Evolutionary conservation across 805 yeast genomes (phyloP).

Genomic region (Wickerhamiella qilinensis): DNA sequence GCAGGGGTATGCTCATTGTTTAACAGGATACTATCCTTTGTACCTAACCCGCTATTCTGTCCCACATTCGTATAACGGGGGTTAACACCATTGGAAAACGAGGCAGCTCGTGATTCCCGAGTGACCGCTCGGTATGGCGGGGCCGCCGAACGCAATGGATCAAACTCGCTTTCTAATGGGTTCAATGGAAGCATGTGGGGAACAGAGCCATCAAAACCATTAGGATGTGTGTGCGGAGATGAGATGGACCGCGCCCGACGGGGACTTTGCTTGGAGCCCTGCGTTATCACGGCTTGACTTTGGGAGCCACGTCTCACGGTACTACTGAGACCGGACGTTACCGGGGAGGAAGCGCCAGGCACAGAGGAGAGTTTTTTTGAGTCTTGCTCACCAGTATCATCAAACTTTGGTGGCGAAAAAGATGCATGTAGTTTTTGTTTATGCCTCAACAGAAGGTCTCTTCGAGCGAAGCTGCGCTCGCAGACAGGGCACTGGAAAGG

Average conservation of each 20-base stretch:
- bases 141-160: constrained; percentile 4
- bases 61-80: constrained; percentile 46
- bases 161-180: constrained; percentile 14
- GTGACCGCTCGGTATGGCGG: constrained; percentile 7
- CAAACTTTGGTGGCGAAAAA: constrained; percentile 12
- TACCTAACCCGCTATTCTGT: too few species aligned
- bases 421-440: constrained; percentile 73
- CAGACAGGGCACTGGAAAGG: constrained; percentile 95
- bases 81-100: constrained; percentile 37
- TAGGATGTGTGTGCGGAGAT: not conserved
- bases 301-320: too few species aligned
- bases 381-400: not conserved
- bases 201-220: not conserved
- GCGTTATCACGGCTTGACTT: too few species aligned
- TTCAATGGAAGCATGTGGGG: constrained; percentile 4
- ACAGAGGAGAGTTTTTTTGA: too few species aligned
- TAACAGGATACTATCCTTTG: not conserved
- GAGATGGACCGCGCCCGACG: not conserved
- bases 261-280: not conserved
- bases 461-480: constrained; percentile 86
- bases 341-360: too few species aligned
- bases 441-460: constrained; percentile 61
- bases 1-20: not conserved
- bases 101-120: constrained; percentile 18
- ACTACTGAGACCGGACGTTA: too few species aligned